Evolutionary conservation across 78 protist species (phyloP).

Genomic region (Dictyostelium citrinum): DNA sequence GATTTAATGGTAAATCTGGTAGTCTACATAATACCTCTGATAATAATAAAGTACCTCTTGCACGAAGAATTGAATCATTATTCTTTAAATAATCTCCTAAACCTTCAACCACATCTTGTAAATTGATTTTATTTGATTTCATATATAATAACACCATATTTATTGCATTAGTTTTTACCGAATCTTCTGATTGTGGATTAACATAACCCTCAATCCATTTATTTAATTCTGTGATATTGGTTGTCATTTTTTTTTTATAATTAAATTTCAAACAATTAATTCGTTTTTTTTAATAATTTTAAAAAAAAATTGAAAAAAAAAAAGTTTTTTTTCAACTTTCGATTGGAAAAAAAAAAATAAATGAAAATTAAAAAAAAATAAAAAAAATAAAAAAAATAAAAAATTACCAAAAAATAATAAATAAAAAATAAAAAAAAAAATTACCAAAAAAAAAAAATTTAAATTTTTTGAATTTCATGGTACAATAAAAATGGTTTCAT

Average conservation of each 20-base stretch:
- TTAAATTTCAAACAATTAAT: too few relatives aligned
- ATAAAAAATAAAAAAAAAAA: not conserved
- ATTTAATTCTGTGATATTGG: not conserved
- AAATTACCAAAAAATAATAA: too few relatives aligned
- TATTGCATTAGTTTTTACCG: not conserved
- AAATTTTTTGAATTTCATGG: not conserved
- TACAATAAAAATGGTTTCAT: not conserved
- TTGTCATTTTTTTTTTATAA: not conserved
- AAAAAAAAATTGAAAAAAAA: not conserved
- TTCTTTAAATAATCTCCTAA: constrained; percentile 78
- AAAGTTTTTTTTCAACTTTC: too few relatives aligned
- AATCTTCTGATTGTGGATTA: not conserved
- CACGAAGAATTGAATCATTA: constrained; percentile 64
- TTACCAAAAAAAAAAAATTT: not conserved
- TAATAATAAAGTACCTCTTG: constrained; percentile 77
- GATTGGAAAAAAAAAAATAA: too few relatives aligned
- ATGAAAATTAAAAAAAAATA: too few relatives aligned
- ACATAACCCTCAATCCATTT: not conserved
- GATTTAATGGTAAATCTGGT: constrained; percentile 40
- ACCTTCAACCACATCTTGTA: constrained; percentile 31
- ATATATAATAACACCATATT: constrained; percentile 25
- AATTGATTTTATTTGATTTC: not conserved
- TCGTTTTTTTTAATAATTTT: too few relatives aligned
- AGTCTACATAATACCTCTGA: constrained; percentile 69
- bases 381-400: too few relatives aligned